These are phyloP conservation scores for Lachnellula occidentalis DNA, from an alignment of 2,329 filamentous ascomycete genomes.

Conservation along the genomic window DNA sequence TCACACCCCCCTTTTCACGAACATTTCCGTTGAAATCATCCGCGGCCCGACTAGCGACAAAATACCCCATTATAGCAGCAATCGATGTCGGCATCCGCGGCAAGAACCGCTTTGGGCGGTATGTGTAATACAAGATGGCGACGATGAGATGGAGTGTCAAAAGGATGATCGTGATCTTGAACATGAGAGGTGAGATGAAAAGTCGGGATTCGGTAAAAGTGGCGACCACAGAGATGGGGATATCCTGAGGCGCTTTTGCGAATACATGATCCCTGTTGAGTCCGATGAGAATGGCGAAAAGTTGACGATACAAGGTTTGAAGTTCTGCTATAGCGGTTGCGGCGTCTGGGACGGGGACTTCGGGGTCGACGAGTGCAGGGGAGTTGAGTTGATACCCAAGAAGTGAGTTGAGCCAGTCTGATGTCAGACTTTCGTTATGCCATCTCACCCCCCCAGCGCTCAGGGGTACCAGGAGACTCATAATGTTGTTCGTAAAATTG, in stretches of 20 bases:
- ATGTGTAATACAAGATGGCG: slow-evolving; percentile 38
- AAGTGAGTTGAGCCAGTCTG: slow-evolving; percentile 46
- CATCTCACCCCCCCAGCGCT: slow-evolving; percentile 7
- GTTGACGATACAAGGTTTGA: slow-evolving; percentile 28
- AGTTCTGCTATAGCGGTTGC: slow-evolving; percentile 24
- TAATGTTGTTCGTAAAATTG: neutral
- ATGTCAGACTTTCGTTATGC: slow-evolving; percentile 43
- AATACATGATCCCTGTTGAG: slow-evolving; percentile 38
- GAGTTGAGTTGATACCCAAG: slow-evolving; percentile 29
- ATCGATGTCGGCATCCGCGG: slow-evolving; percentile 48
- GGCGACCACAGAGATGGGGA: neutral
- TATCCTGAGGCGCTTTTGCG: slow-evolving; percentile 5
- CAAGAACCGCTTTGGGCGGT: slow-evolving; percentile 38
- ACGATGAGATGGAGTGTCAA: slow-evolving; percentile 40
- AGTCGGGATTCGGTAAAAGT: slow-evolving; percentile 36
- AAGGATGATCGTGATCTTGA: slow-evolving; percentile 40
- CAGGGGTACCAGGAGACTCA: slow-evolving; percentile 20
- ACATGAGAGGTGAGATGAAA: slow-evolving; percentile 43
- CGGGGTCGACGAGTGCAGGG: slow-evolving; percentile 33
- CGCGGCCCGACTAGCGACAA: slow-evolving; percentile 42
- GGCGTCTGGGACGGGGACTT: slow-evolving; percentile 30
- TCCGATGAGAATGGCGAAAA: slow-evolving; percentile 41
- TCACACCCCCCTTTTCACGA: neutral
- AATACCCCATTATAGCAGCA: slow-evolving; percentile 41
- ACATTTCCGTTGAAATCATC: slow-evolving; percentile 29